Evolutionary conservation across 2,329 filamentous ascomycete genomes (phyloP), one percentile per base, ranked within the genome.

Genomic region (Fonsecaea pedrosoi): DNA sequence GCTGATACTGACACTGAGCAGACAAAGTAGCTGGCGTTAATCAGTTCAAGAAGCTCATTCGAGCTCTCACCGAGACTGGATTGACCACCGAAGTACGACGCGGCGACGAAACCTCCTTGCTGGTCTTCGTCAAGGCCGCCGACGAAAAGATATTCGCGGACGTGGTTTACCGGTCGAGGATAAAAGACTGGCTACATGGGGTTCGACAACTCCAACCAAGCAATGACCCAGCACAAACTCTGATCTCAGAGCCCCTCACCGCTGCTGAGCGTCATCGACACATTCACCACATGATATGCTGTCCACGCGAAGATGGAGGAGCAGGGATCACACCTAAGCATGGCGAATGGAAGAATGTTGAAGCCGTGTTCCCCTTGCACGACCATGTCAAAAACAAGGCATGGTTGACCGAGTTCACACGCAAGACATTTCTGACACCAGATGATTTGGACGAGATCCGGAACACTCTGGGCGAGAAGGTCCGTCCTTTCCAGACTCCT

Each of bases 101-200:
- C 73, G 93, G 92, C 64, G 88, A 90, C 71, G 86, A 88, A 34
- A 84, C 87, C 64, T 92, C 92, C 2, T 82, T 98, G 45, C 84
- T 98, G 56, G 81, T 98, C 72, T 97, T 97, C 77, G 85, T 94
- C 75, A 91, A 90, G 75, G 87, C 96, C 50, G 89, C 90, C 40
- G 93, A 92, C 25, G 85, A 90, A 69, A 84, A 88, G 73, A 87
- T 93, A 70, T 84, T 99, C 67, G 87, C 86, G 67, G 88, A 89
- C 70, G 92, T 96, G 74, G 86, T 97, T 58, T 96, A 97, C 78
- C 88, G 92, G 71, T 92, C 91, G 64, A 91, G 95, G 70, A 89
- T 97, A 18, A 91, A 93, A 76, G 95, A 98, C 80, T 99, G 94
- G 92, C 87, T 98, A 38, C 90, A 95, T 76, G 93, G 94, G 60